Base-by-base conservation (phyloP, 2,329 filamentous ascomycete species). In the Aspergillus japonicus region DNA sequence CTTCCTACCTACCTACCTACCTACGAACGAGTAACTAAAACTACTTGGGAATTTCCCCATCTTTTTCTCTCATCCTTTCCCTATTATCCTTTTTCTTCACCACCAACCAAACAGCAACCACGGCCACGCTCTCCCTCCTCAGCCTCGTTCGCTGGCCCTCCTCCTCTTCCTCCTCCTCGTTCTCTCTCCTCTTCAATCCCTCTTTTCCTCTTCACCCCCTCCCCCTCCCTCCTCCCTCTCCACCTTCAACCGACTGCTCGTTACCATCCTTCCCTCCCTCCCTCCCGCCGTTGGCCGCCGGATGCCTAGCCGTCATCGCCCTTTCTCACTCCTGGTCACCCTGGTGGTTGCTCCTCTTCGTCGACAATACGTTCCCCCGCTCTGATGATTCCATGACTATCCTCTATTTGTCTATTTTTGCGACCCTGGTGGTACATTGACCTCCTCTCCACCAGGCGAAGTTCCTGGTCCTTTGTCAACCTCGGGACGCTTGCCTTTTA, bases 391-490 rank as follows among this genome's bases (percentile, higher is more conserved):
- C 60, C 65, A 67, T 67, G 65, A 67, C 59, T 62, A 58, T 67
- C 71, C 61, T 69, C 67, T 67, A 64, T 66, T 65, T 66, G 63
- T 62, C 61, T 63, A 66, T 62, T 68, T 64, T 65, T 68, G 65
- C 68, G 70, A 70, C 66, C 69, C 68, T 68, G 69, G 72, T 72
- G 72, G 70, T 75, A 73, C 69, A 72, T 69, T 73, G 71, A 74
- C 70, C 67, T 68, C 68, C 62, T 68, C 63, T 62, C 65, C 64
- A 64, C 66, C 66, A 63, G 66, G 65, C 64, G 62, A 64, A 58
- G 60, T 59, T 63, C 49, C 57, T 60, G 64, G 64, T 65, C 70
- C 65, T 65, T 63, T 56, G 63, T 64, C 65, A 66, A 65, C 65
- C 68, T 66, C 56, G 62, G 67, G 70, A 64, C 58, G 57, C 58